Evolutionary conservation across 1,139 yeast genomes (phyloP).

Genomic region (Neolecta irregularis): DNA sequence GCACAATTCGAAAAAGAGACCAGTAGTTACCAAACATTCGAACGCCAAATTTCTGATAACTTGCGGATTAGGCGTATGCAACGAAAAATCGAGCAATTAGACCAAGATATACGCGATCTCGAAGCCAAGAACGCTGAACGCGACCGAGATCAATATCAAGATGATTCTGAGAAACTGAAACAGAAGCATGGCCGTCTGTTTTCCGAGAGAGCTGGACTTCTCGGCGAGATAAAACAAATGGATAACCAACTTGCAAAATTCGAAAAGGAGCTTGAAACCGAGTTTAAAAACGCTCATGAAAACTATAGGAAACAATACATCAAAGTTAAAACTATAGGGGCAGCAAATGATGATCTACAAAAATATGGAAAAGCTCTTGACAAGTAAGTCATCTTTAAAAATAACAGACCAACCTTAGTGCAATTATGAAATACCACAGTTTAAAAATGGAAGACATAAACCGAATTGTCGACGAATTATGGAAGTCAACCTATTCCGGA

Average conservation of each 20-base stretch:
- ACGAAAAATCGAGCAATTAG: constrained; percentile 25
- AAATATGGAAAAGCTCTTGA: constrained; percentile 79
- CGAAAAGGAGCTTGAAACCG: constrained; percentile 46
- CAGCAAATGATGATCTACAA: constrained; percentile 71
- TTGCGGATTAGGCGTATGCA: constrained; percentile 35
- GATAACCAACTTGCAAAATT: constrained; percentile 51
- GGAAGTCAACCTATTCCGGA: constrained; percentile 91
- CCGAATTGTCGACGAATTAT: constrained; percentile 68
- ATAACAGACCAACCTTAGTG: constrained; percentile 24
- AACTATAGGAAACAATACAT: constrained; percentile 59
- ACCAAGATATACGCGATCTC: constrained; percentile 28
- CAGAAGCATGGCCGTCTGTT: constrained; percentile 41
- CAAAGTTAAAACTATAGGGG: constrained; percentile 55
- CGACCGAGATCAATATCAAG: constrained; percentile 48
- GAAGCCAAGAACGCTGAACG: constrained; percentile 49
- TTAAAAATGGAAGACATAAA: constrained; percentile 89
- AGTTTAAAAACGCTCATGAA: constrained; percentile 51
- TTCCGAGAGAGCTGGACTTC: constrained; percentile 46
- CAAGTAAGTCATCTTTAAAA: constrained; percentile 17
- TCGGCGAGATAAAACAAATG: constrained; percentile 73
- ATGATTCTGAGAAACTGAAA: constrained; percentile 40
- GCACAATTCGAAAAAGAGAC: constrained; percentile 26
- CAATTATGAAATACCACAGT: constrained; percentile 86
- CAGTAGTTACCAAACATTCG: constrained; percentile 36
- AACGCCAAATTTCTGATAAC: constrained; percentile 40